phyloP scores from a whole-genome alignment of 2,329 filamentous ascomycete species.

The Colletotrichum theobromicola region DNA sequence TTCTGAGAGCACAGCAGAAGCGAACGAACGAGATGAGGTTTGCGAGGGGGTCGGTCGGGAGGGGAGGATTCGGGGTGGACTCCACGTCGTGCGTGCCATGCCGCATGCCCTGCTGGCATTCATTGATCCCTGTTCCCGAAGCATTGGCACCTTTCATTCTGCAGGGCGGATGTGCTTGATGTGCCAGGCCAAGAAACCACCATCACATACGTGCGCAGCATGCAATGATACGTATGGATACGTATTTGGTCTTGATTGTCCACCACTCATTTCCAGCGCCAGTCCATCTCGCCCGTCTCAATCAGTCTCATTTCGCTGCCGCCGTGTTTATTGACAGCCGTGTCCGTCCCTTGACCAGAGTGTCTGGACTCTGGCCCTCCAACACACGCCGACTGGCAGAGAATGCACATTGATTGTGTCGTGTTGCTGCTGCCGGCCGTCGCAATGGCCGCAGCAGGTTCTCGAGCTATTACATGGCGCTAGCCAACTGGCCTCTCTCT shows the following conservation, averaged over 20 bases:
- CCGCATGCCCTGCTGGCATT: slow-evolving; percentile 3
- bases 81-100: slow-evolving; percentile 13
- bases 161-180: slow-evolving; percentile 1
- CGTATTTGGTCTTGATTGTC: not conserved
- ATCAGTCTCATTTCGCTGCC: slow-evolving; percentile 10
- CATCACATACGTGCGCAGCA: not conserved
- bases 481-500: slow-evolving; percentile 45
- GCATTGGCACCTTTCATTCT: slow-evolving; percentile 13
- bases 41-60: not conserved
- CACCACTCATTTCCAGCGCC: slow-evolving; percentile 8
- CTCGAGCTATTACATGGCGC: slow-evolving; percentile 32
- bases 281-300: not conserved
- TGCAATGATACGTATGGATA: not conserved
- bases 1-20: not conserved
- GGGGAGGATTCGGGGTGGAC: slow-evolving; percentile 19
- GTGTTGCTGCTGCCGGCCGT: slow-evolving; percentile 6
- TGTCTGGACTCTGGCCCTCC: not conserved
- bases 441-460: slow-evolving; percentile 34
- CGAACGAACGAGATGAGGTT: slow-evolving; percentile 19
- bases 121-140: slow-evolving; percentile 9
- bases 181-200: slow-evolving; percentile 7
- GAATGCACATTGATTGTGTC: not conserved
- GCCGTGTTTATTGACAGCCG: not conserved
- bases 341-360: not conserved
- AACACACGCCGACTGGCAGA: not conserved